Percentiles rank a stretch among this genome's conserved stretches.
These are phyloP conservation scores for Fusarium mangiferae DNA, from an alignment of 2,329 filamentous ascomycete species.

Conservation along the genomic window DNA sequence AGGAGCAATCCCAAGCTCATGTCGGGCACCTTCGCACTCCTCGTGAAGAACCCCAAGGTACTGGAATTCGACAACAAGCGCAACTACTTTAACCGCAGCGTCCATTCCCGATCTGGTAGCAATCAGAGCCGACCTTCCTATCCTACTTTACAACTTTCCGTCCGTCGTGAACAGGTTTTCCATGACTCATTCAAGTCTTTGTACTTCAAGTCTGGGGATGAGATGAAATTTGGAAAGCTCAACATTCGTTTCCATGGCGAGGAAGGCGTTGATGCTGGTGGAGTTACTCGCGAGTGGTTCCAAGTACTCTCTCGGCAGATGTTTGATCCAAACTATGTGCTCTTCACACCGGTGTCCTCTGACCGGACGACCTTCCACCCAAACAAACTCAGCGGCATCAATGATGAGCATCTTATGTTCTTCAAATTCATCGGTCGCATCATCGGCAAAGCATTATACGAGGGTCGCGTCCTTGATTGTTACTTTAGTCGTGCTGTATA, in stretches of 20 bases:
- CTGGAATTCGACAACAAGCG: conserved; percentile 99
- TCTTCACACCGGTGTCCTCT: conserved; percentile 96
- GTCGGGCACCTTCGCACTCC: conserved; percentile 94
- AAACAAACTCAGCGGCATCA: conserved; percentile 92
- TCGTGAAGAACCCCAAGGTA: conserved; percentile 99
- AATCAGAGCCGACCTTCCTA: conserved; percentile 76
- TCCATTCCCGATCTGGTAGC: conserved; percentile 76
- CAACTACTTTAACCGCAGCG: conserved; percentile 95
- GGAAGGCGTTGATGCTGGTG: conserved; percentile 96
- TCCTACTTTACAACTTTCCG: conserved; percentile 82
- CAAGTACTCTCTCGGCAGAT: conserved; percentile 96
- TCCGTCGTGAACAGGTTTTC: conserved; percentile 96
- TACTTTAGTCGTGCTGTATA: conserved; percentile 99
- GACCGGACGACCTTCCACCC: conserved; percentile 99
- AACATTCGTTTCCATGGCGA: conserved; percentile 98
- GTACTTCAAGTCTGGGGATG: conserved; percentile 94
- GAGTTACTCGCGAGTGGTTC: conserved; percentile 99
- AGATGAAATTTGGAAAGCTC: conserved; percentile 99
- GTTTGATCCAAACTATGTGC: conserved; percentile 97
- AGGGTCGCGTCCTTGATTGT: conserved; percentile 94
- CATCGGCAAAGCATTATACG: conserved; percentile 97
- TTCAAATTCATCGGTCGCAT: conserved; percentile 99
- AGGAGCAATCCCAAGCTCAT: conserved; percentile 97
- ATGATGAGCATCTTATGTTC: conserved; percentile 94
- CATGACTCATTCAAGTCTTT: conserved; percentile 98